These are phyloP conservation scores for Rossbeevera mucosa DNA, from an alignment of 768 basidiomycete genomes.

Conservation along the genomic window DNA sequence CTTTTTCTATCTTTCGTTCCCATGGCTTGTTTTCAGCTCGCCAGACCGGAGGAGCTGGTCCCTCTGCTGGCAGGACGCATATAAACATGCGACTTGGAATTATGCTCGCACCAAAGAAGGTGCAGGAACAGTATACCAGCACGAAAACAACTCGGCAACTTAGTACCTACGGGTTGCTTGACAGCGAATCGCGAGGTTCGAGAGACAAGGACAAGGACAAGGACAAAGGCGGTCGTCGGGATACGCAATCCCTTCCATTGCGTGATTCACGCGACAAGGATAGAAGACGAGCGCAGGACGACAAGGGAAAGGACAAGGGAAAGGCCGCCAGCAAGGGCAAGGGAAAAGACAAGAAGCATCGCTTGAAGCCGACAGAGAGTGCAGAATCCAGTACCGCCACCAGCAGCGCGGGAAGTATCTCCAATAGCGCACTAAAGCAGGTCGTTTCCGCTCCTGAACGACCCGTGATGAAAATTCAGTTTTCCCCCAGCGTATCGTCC, in stretches of 20 bases:
- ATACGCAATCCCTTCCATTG: constrained; percentile 9
- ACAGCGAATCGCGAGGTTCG: constrained; percentile 34
- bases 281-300: constrained; percentile 13
- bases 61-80: constrained; percentile 17
- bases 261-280: constrained; percentile 23
- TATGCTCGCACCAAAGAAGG: constrained; percentile 65
- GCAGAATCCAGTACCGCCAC: constrained; percentile 29
- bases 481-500: constrained; percentile 19
- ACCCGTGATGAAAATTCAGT: constrained; percentile 10
- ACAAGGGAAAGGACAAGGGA: constrained; percentile 15
- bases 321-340: constrained; percentile 30
- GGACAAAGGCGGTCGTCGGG: constrained; percentile 13
- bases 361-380: constrained; percentile 27
- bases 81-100: constrained; percentile 38
- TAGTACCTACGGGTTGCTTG: constrained; percentile 61
- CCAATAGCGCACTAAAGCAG: constrained; percentile 5
- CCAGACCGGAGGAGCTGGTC: constrained; percentile 2
- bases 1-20: constrained; percentile 74
- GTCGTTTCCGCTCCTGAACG: constrained; percentile 7
- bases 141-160: constrained; percentile 68
- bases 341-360: constrained; percentile 28
- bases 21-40: constrained; percentile 33
- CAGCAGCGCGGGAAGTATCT: constrained; percentile 30
- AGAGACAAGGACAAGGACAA: constrained; percentile 18
- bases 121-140: constrained; percentile 76